phyloP scores from a whole-genome alignment of 306 rosid species.

The Fragaria ananassa region DNA sequence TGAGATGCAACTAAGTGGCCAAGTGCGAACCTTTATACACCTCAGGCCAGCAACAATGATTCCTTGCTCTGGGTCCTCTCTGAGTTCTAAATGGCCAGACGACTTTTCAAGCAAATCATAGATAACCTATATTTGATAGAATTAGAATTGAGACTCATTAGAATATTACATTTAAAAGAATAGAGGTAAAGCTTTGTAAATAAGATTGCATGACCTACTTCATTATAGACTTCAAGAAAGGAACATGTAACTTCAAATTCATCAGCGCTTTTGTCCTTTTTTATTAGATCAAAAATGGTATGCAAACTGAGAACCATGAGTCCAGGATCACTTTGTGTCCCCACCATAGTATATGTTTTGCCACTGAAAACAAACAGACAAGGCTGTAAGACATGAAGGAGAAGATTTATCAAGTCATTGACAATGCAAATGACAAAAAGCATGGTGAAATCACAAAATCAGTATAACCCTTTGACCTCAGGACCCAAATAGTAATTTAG shows the following conservation, averaged over 20 bases:
- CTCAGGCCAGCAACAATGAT: slow-evolving; percentile 55
- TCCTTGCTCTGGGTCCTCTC: slow-evolving; percentile 69
- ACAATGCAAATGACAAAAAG: slow-evolving; percentile 6
- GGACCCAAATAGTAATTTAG: not conserved
- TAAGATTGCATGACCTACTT: slow-evolving; percentile 27
- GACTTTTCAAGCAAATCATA: slow-evolving; percentile 67
- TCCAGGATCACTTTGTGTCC: slow-evolving; percentile 63
- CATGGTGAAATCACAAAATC: not conserved
- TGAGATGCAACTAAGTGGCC: not conserved
- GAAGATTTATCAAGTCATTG: slow-evolving; percentile 6
- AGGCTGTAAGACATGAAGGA: slow-evolving; percentile 8
- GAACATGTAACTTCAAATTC: slow-evolving; percentile 62
- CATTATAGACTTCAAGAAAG: slow-evolving; percentile 66
- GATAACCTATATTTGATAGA: slow-evolving; percentile 42
- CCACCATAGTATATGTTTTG: slow-evolving; percentile 64
- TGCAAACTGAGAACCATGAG: slow-evolving; percentile 66
- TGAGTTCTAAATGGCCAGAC: slow-evolving; percentile 60
- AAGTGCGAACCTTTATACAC: slow-evolving; percentile 48
- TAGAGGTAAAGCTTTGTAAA: not conserved
- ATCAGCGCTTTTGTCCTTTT: slow-evolving; percentile 43
- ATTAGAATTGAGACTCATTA: not conserved
- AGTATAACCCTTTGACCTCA: not conserved
- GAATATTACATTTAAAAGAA: not conserved
- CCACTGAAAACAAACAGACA: slow-evolving; percentile 34
- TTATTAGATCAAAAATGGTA: slow-evolving; percentile 51